Evolutionary conservation across 257 asterid genomes (phyloP).

Genomic region (Euphrasia confusa): DNA sequence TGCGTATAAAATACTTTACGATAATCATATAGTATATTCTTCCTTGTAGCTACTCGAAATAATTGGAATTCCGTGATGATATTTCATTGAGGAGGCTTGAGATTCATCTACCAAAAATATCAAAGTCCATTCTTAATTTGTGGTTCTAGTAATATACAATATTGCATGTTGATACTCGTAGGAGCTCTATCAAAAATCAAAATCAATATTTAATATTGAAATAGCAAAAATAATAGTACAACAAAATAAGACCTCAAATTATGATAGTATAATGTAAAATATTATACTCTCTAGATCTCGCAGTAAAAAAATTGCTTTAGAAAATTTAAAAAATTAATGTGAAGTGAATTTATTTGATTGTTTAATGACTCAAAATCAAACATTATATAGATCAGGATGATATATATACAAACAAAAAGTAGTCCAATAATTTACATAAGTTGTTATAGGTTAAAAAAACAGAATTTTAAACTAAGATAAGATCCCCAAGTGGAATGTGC

Average conservation of each 20-base stretch:
- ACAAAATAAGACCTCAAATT: too few relatives aligned
- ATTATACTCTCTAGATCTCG: too few relatives aligned
- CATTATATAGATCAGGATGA: conserved; percentile 23
- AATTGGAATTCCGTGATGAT: background rate
- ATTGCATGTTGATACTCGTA: too few relatives aligned
- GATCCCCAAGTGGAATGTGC: conserved; percentile 20
- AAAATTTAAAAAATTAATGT: too few relatives aligned
- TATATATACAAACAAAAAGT: conserved; percentile 24
- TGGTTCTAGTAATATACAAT: too few relatives aligned
- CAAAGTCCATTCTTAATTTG: too few relatives aligned
- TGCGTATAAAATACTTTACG: conserved; percentile 6
- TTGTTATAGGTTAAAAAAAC: conserved; percentile 11
- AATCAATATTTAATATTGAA: too few relatives aligned
- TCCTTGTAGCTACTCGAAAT: conserved; percentile 13
- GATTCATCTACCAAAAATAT: background rate
- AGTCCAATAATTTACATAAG: conserved; percentile 31
- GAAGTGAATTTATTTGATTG: too few relatives aligned
- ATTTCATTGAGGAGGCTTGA: background rate
- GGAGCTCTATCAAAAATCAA: too few relatives aligned
- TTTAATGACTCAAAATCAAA: background rate
- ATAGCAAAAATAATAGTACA: too few relatives aligned
- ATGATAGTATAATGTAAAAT: too few relatives aligned
- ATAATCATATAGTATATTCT: background rate
- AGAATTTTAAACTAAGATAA: conserved; percentile 3
- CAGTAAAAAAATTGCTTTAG: too few relatives aligned